Evolutionary conservation across 371 early-diverging fungal species (phyloP), one percentile per base, ranked within the genome.

Genomic region (Chytridium lagenaria): DNA sequence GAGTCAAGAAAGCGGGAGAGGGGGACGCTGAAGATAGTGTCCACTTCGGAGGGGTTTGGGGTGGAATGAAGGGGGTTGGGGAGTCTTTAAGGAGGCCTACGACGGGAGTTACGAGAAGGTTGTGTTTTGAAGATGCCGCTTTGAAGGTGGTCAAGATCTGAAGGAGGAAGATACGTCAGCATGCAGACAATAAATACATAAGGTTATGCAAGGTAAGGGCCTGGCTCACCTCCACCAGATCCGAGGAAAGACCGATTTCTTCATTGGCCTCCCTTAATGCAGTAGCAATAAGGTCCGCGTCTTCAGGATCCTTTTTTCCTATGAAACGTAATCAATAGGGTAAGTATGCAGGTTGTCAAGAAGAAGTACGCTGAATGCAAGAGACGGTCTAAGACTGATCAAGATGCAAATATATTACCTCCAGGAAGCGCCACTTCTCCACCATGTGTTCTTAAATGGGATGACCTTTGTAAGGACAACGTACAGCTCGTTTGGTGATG

Each of bases 401-500:
- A n/a, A n/a, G n/a, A n/a, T n/a, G n/a, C n/a, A n/a, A n/a, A n/a
- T n/a, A n/a, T n/a, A 33, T 68, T 39, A 76, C 80, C 81, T 30
- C 81, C 81, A 0, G 78, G 78, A 23, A 78, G 67, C 5, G 79
- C 77, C 15, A 81, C 78, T 66, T 81, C 81, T 22, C 81, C 81
- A 12, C 68, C 74, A 63, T 81, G 81, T 36, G 70, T 78, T 49
- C 81, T 19, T 37, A 81, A 50, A 23, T 30, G 39, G 1, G 44
- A 2, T 5, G 79, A 44, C 28, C 81, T 68, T 16, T 26, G 77
- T 81, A 31, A 81, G 66, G 50, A 76, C n/a, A 2, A 78, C 77
- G 12, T 74, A 55, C 33, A 77, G 28, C 26, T 59, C 55, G 31
- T 52, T 68, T 7, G n/a, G n/a, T 23, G 57, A 19, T 51, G 71